These are phyloP conservation scores for Alternaria solani DNA, from an alignment of 2,329 filamentous ascomycete species.

Conservation along the genomic window DNA sequence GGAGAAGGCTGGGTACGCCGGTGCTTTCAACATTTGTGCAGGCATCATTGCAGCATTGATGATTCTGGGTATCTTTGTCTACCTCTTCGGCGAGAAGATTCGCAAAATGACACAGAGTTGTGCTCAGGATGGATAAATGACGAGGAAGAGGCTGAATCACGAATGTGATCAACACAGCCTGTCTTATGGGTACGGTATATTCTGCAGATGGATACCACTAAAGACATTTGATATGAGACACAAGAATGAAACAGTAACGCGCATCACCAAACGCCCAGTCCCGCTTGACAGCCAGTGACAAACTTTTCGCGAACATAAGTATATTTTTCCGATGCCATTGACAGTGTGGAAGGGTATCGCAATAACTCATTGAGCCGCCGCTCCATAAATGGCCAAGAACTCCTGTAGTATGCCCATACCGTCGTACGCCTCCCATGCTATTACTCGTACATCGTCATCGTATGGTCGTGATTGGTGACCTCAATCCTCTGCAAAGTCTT, in stretches of 20 bases:
- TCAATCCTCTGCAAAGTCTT: slow-evolving; percentile 38
- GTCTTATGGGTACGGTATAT: background rate
- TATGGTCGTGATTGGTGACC: slow-evolving; percentile 20
- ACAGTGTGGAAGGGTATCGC: slow-evolving; percentile 40
- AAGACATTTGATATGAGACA: background rate
- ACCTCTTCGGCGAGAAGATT: slow-evolving; percentile 17
- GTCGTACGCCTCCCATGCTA: slow-evolving; percentile 35
- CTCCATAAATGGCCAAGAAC: slow-evolving; percentile 36
- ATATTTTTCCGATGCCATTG: slow-evolving; percentile 1
- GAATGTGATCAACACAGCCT: background rate
- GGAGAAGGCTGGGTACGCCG: slow-evolving; percentile 13
- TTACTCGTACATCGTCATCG: slow-evolving; percentile 26
- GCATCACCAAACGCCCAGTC: background rate
- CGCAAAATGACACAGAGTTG: slow-evolving; percentile 8
- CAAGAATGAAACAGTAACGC: background rate
- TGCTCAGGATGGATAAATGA: slow-evolving; percentile 4
- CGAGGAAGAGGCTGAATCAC: background rate
- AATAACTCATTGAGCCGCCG: slow-evolving; percentile 29
- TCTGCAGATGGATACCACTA: background rate
- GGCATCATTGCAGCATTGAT: slow-evolving; percentile 19
- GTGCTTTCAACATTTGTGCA: slow-evolving; percentile 20
- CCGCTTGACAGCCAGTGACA: background rate
- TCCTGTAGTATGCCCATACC: slow-evolving; percentile 36
- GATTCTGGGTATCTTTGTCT: slow-evolving; percentile 11
- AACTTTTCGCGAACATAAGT: background rate